A percentile compares a stretch with the other conserved stretches of the same genome.
Conservation (phyloP, 78 protist species). For the Planoprotostelium fungivorum region DNA sequence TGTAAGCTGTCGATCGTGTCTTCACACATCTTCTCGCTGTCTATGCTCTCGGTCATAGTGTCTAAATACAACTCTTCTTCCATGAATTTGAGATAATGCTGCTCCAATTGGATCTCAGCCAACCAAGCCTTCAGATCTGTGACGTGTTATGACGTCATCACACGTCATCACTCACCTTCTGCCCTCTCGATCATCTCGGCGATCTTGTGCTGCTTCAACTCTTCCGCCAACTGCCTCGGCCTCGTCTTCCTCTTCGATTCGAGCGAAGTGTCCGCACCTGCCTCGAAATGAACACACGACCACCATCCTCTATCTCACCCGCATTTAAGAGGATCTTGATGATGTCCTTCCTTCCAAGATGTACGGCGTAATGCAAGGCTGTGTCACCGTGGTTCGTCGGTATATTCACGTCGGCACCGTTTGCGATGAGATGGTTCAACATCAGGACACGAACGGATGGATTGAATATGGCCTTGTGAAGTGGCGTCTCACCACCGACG, state of each 20-base stretch:
- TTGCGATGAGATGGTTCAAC: conserved; percentile 31
- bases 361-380: conserved; percentile 61
- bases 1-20: not conserved
- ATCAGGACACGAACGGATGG: conserved; percentile 44
- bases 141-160: not conserved
- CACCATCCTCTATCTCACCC: conserved; percentile 21
- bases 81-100: not conserved
- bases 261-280: not conserved
- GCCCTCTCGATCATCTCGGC: not conserved
- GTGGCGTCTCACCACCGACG: conserved; percentile 56
- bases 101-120: not conserved
- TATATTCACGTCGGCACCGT: conserved; percentile 52
- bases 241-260: not conserved
- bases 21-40: not conserved
- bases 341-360: conserved; percentile 59
- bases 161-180: not conserved
- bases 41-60: not conserved
- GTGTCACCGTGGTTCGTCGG: conserved; percentile 33
- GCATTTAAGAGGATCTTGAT: conserved; percentile 28
- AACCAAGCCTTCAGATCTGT: not conserved
- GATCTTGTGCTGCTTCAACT: not conserved
- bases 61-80: not conserved
- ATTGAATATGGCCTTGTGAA: conserved; percentile 63
- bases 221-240: not conserved
- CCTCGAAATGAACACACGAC: not conserved